phyloP scores from a whole-genome alignment of 2,329 filamentous ascomycete species.

The Neopestalotiopsis rosae region DNA sequence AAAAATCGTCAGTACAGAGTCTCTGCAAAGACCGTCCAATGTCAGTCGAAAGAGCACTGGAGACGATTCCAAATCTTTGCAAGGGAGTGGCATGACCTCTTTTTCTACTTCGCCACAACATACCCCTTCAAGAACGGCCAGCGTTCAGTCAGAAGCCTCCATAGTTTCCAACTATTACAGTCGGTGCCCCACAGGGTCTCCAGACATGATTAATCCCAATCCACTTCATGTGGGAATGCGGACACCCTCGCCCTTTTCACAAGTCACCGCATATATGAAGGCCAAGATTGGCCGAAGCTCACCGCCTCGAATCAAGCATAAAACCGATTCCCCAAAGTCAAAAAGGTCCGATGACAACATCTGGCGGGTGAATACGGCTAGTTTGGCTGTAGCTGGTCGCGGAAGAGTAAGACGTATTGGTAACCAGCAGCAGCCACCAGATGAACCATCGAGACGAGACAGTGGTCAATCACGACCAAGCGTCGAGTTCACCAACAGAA shows the following conservation, averaged over 20 bases:
- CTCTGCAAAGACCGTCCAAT: conserved; percentile 43
- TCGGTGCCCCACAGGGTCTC: not conserved
- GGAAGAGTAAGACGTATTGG: conserved; percentile 13
- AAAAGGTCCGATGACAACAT: not conserved
- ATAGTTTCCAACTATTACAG: not conserved
- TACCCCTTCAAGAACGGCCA: not conserved
- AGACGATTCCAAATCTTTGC: not conserved
- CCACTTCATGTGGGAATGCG: too few relatives aligned
- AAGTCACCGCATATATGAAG: conserved; percentile 23
- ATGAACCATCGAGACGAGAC: not conserved
- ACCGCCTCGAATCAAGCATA: conserved; percentile 31
- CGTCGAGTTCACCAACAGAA: not conserved
- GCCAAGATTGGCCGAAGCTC: conserved; percentile 26
- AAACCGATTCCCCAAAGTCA: conserved; percentile 28
- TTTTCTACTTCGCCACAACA: not conserved
- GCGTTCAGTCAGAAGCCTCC: not conserved
- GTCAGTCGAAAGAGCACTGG: not conserved
- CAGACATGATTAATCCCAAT: not conserved
- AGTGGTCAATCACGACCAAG: not conserved
- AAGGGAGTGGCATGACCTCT: not conserved
- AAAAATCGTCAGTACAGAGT: conserved; percentile 43
- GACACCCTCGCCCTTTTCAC: not conserved
- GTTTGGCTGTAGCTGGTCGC: conserved; percentile 25
- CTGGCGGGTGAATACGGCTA: conserved; percentile 9
- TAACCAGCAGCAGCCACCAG: not conserved